Conservation (phyloP, 1,284 basidiomycete species). For the Entoloma clypeatum region DNA sequence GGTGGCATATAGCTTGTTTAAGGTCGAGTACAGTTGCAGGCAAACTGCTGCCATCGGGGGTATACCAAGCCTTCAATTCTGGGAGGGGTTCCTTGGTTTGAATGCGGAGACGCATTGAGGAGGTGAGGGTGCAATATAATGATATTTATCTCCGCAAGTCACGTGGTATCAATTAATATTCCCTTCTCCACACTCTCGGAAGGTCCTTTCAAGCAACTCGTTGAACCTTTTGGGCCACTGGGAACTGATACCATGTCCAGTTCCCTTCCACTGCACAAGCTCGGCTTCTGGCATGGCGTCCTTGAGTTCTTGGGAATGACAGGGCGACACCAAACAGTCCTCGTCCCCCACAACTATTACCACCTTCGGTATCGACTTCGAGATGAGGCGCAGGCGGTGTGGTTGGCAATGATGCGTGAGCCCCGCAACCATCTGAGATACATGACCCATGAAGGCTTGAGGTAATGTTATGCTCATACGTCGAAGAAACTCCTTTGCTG, state of each 20-base stretch:
- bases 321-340: slow-evolving; percentile 62
- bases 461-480: slow-evolving; percentile 56
- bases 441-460: slow-evolving; percentile 58
- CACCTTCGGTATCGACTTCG: slow-evolving; percentile 51
- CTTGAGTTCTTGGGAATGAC: slow-evolving; percentile 57
- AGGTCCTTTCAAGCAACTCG: slow-evolving; percentile 51
- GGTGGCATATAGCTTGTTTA: slow-evolving; percentile 29
- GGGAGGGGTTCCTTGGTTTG: slow-evolving; percentile 37
- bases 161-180: too few relatives aligned
- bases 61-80: slow-evolving; percentile 39
- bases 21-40: slow-evolving; percentile 28
- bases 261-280: slow-evolving; percentile 56
- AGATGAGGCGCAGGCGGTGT: slow-evolving; percentile 52
- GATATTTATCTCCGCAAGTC: too few relatives aligned
- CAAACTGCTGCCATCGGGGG: slow-evolving; percentile 23
- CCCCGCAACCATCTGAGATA: slow-evolving; percentile 76
- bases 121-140: not conserved
- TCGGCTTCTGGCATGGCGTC: slow-evolving; percentile 68
- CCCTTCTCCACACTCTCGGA: too few relatives aligned
- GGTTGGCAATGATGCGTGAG: slow-evolving; percentile 65
- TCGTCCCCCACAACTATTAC: slow-evolving; percentile 72
- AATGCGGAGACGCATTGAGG: slow-evolving; percentile 35
- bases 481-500: slow-evolving; percentile 43
- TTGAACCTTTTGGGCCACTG: slow-evolving; percentile 57
- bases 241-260: slow-evolving; percentile 65